Base-by-base conservation (phyloP, 768 basidiomycete genomes). In the Pleurotus salmoneostramineus region DNA sequence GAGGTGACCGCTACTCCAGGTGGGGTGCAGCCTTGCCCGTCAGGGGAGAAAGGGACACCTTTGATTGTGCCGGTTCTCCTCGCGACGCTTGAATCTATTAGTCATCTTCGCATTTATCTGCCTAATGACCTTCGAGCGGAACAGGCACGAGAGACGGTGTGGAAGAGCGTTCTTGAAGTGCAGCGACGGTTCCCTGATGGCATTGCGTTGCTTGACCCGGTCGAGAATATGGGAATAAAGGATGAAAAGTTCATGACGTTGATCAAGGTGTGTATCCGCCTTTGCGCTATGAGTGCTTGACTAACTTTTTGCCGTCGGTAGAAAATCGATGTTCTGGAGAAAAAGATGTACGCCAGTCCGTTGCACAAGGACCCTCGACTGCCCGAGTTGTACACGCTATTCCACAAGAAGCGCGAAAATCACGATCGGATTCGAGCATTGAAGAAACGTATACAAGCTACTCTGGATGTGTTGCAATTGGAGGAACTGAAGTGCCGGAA, bases 401-500 rank as follows among this genome's bases (percentile, higher is more conserved):
- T 91, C 72, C 73, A 86, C 4, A 74, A 81, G 65, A 98, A 97
- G 71, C 87, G 86, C 64, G 81, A 85, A 32, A 75, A 81, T 43
- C 85, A 87, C 62, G 76, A 83, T 33, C 81, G 82, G 36, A 85
- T 95, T 56, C 87, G 92, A 6, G 76, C 82, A 17, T 76, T 95
- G 42, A 95, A 90, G 76, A 91, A 88, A 70, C 87, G 85, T 34
- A 95, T 98, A 44, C 88, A 90, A 61, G 83, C 90, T 0, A 96
- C 96, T 0, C 88, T 95, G 52, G 95, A 97, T 60, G 83, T 99
- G 6, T 75, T 98, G 43, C 96, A 98, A 69, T 81, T 98, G 52
- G 97, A 98, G 70, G 97, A 99, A 70, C 87, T 99, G 66, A 96
- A 95, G 72, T 88, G 86, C 64, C 82, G 97, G 58, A 98, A 98